Evolutionary conservation across 2,329 filamentous ascomycete species (phyloP).

Genomic region (Ceratocystis ficicola): DNA sequence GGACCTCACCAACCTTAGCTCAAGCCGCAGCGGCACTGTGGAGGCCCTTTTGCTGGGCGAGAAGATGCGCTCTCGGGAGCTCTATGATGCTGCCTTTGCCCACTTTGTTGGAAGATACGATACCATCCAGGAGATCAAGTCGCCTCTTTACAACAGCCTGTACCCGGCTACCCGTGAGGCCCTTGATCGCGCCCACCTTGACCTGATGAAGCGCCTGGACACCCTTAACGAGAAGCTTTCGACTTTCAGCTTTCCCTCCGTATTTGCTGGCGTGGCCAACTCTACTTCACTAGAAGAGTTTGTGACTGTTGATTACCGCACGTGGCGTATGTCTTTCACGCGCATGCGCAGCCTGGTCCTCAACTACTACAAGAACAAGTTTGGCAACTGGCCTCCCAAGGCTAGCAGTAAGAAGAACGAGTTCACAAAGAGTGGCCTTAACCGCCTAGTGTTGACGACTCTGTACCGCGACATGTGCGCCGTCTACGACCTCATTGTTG

Average conservation of each 20-base stretch:
- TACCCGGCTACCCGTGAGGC: conserved; percentile 60
- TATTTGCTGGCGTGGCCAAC: conserved; percentile 79
- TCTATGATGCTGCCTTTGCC: conserved; percentile 86
- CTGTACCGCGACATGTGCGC: conserved; percentile 77
- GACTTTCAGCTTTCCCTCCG: conserved; percentile 79
- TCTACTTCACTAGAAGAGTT: conserved; percentile 68
- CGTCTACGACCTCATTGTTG: conserved; percentile 79
- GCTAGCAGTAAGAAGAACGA: conserved; percentile 84
- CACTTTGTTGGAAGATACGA: conserved; percentile 83
- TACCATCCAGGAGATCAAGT: conserved; percentile 53
- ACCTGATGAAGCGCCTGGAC: conserved; percentile 60
- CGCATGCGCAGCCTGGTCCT: conserved; percentile 64
- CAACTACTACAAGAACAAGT: conserved; percentile 48
- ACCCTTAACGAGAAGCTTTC: conserved; percentile 62
- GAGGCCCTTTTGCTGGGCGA: conserved; percentile 85
- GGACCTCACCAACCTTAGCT: conserved; percentile 63
- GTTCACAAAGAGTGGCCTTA: conserved; percentile 74
- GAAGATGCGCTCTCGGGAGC: conserved; percentile 62
- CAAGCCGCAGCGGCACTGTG: conserved; percentile 76
- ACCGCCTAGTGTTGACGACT: conserved; percentile 66
- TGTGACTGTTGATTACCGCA: conserved; percentile 67
- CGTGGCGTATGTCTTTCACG: conserved; percentile 65
- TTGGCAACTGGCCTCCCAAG: conserved; percentile 76
- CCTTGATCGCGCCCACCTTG: conserved; percentile 70
- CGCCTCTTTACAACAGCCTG: conserved; percentile 58